Percentiles rank a stretch among this genome's conserved stretches.
Conservation (phyloP, 345 rosid species). For the Pugionium dolabratum region DNA sequence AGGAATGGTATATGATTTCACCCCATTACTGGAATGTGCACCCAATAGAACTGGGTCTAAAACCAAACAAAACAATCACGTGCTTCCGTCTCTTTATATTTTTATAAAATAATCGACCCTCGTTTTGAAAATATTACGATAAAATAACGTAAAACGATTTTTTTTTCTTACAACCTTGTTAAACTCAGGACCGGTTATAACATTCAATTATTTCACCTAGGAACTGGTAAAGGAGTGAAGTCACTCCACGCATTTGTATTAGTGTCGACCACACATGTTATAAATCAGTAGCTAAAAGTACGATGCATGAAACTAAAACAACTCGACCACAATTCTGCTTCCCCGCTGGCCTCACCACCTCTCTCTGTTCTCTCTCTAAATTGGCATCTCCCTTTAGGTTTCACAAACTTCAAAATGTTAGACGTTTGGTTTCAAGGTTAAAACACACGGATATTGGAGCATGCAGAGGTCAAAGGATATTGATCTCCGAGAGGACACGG, state of each 20-base stretch:
- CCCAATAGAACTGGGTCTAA: no score
- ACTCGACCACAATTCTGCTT: conserved; percentile 39
- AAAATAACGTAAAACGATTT: no score
- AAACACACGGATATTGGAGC: neutral
- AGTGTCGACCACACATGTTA: conserved; percentile 80
- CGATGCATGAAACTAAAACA: conserved; percentile 47
- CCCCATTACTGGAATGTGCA: no score
- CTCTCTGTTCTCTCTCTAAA: conserved; percentile 20
- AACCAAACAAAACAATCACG: no score
- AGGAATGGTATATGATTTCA: no score
- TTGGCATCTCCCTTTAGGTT: conserved; percentile 24
- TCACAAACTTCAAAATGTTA: conserved; percentile 21
- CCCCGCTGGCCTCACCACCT: neutral
- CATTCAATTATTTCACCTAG: conserved; percentile 47
- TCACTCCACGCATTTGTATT: conserved; percentile 75
- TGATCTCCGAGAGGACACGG: conserved; percentile 27
- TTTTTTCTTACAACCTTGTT: no score
- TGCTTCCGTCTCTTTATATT: no score
- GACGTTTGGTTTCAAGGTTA: conserved; percentile 12
- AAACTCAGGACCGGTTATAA: no score
- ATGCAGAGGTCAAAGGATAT: conserved; percentile 33
- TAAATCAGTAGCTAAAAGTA: conserved; percentile 58
- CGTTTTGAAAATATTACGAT: no score
- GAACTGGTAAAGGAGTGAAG: conserved; percentile 72
- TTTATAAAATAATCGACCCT: no score